Evolutionary conservation across 2,329 filamentous ascomycete species (phyloP).

Genomic region (Fusarium tanahbumbuense): DNA sequence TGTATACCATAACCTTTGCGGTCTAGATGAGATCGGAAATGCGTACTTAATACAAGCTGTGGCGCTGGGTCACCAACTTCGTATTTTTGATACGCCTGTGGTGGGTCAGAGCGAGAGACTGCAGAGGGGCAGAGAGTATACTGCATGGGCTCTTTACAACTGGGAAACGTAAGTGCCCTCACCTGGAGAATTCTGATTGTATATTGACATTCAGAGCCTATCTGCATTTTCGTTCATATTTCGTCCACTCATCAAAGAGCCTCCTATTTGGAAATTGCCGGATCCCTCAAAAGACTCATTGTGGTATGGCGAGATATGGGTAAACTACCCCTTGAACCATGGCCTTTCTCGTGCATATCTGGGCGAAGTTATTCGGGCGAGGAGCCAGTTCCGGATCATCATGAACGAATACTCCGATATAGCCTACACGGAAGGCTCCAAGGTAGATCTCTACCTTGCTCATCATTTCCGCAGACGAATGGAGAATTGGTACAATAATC

Average conservation of each 20-base stretch:
- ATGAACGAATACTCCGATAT: conserved; percentile 49
- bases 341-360: conserved; percentile 41
- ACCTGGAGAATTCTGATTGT: rapidly evolving
- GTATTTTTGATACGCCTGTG: conserved; percentile 45
- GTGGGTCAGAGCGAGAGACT: conserved; percentile 32
- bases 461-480: conserved; percentile 38
- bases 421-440: conserved; percentile 27
- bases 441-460: conserved; percentile 34
- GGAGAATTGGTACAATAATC: conserved; percentile 44
- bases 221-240: conserved; percentile 43
- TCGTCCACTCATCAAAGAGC: conserved; percentile 46
- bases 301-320: conserved; percentile 54
- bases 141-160: conserved; percentile 53
- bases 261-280: conserved; percentile 49
- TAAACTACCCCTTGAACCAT: conserved; percentile 50
- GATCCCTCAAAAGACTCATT: conserved; percentile 33
- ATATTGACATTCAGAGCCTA: conserved; percentile 29
- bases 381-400: conserved; percentile 48
- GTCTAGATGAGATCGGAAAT: conserved; percentile 54
- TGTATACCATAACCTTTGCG: conserved; percentile 49
- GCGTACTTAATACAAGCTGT: conserved; percentile 50
- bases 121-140: conserved; percentile 40
- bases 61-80: conserved; percentile 48
- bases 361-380: conserved; percentile 47
- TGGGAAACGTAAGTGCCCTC: conserved; percentile 47